Base-by-base conservation (phyloP, 1,284 basidiomycete species). In the Wolfiporia cocos region DNA sequence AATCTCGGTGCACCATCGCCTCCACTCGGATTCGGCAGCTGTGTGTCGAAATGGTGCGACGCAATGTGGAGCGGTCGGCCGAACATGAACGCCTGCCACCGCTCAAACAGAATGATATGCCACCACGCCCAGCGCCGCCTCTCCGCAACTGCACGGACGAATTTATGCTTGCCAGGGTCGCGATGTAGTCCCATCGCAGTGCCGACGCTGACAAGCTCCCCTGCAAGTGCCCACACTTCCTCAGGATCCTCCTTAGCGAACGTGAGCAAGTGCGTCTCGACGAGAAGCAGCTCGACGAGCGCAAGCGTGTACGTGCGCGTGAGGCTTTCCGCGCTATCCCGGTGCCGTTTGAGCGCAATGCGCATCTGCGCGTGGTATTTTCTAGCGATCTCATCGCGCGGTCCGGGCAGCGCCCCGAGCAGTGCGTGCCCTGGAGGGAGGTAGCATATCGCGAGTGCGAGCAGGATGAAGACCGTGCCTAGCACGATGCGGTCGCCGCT, bases 11-110 rank as follows among this genome's bases (percentile, higher is more conserved):
- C n/a, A n/a, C n/a, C n/a, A 17, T 84, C 59, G 7, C 81, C 59
- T 4, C 80, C 78, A 2, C 73, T 70, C 45, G 77, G 74, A 57
- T 84, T 77, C 28, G 85, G 85, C 18, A 86, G 66, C 45, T 74
- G 76, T 0, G 86, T 88, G 58, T 89, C 85, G 57, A 85, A 90
- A 58, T 89, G 86, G 54, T 86, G 80, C 4, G 83, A 78, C 10
- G 81, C 76, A 45, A 89, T 79, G 26, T 73, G 67, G 23, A 83
- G 64, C 2, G 86, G 86, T 12, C 86, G 73, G n/a, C 86, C 86
- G 58, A 89, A 86, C 70, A 86, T 73, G 63, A 89, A 89, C 2
- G 85, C 81, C 59, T 88, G 85, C 86, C 86, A 89, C 49, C 86
- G 70, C 64, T 89, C 86, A 24, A 86, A 68, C 41, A 86, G 66